These are phyloP conservation scores for Jacaranda copaia DNA, from an alignment of 257 asterid species.

Conservation along the genomic window DNA sequence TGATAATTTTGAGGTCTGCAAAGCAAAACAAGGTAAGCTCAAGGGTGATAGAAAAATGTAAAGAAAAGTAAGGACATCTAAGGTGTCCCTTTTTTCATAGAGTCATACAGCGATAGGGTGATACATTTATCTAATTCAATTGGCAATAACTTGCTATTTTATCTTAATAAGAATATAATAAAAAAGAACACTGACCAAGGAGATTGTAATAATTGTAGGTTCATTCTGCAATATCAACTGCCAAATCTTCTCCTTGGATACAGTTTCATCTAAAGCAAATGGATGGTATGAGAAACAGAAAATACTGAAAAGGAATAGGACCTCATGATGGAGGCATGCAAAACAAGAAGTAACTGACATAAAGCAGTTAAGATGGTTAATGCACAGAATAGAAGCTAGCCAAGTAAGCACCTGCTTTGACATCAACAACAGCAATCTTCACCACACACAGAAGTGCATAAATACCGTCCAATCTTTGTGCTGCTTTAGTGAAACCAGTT, in stretches of 20 bases:
- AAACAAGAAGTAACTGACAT: constrained; percentile 23
- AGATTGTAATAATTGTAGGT: constrained; percentile 81
- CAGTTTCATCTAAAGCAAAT: constrained; percentile 71
- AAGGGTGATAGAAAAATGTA: constrained; percentile 12
- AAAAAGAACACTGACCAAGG: constrained; percentile 68
- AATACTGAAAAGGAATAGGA: constrained; percentile 17
- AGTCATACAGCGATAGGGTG: constrained; percentile 2
- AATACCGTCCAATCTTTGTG: constrained; percentile 94
- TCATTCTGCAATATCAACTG: constrained; percentile 88
- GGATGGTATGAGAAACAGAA: constrained; percentile 42
- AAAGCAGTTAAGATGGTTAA: constrained; percentile 26
- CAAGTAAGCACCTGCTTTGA: constrained; percentile 82
- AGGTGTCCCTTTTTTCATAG: neutral
- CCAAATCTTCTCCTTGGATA: constrained; percentile 94
- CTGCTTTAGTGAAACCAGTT: constrained; percentile 92
- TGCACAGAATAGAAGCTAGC: constrained; percentile 25
- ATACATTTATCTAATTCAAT: neutral
- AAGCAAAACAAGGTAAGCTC: constrained; percentile 35
- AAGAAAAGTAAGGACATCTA: neutral
- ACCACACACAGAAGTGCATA: constrained; percentile 81
- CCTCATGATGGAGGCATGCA: constrained; percentile 15
- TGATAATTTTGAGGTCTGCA: constrained; percentile 87
- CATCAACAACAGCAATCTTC: constrained; percentile 83
- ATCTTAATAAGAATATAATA: constrained; percentile 19
- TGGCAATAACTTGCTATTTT: constrained; percentile 26